Percentiles rank a stretch among this genome's conserved stretches.
Conservation (phyloP, 345 rosid species). For the Rubroshorea leprosula region DNA sequence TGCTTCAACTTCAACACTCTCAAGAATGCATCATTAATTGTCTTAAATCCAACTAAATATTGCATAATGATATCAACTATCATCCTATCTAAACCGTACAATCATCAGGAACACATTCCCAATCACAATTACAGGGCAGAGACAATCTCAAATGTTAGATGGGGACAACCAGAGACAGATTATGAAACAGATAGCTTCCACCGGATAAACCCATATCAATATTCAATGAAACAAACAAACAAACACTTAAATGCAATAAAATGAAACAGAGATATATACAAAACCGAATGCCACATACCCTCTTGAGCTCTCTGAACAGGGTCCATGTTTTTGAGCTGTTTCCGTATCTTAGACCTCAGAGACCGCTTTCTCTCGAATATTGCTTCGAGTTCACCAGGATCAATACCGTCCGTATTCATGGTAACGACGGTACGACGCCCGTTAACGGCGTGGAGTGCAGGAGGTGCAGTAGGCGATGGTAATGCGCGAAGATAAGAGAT, state of each 20-base stretch:
- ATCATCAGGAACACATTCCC: too few relatives aligned
- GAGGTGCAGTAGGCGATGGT: background rate
- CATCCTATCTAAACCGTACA: too few relatives aligned
- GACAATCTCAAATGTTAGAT: too few relatives aligned
- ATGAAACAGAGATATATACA: background rate
- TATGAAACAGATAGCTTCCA: too few relatives aligned
- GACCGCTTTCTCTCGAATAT: constrained; percentile 50
- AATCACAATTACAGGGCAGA: too few relatives aligned
- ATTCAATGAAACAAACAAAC: background rate
- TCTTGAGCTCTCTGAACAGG: constrained; percentile 59
- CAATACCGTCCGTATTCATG: constrained; percentile 19
- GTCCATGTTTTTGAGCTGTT: constrained; percentile 66
- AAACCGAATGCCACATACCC: too few relatives aligned
- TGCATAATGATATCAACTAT: too few relatives aligned
- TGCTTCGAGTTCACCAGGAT: constrained; percentile 32
- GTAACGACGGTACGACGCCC: background rate
- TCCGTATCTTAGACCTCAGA: constrained; percentile 66
- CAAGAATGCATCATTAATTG: too few relatives aligned
- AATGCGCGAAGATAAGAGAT: background rate
- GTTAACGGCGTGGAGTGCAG: background rate
- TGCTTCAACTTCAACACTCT: too few relatives aligned
- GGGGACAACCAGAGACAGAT: too few relatives aligned
- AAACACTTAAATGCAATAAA: background rate
- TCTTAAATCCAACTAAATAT: too few relatives aligned
- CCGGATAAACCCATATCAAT: too few relatives aligned